phyloP scores from a whole-genome alignment of 148 eudicot genomes.

The Arctostaphylos glauca region DNA sequence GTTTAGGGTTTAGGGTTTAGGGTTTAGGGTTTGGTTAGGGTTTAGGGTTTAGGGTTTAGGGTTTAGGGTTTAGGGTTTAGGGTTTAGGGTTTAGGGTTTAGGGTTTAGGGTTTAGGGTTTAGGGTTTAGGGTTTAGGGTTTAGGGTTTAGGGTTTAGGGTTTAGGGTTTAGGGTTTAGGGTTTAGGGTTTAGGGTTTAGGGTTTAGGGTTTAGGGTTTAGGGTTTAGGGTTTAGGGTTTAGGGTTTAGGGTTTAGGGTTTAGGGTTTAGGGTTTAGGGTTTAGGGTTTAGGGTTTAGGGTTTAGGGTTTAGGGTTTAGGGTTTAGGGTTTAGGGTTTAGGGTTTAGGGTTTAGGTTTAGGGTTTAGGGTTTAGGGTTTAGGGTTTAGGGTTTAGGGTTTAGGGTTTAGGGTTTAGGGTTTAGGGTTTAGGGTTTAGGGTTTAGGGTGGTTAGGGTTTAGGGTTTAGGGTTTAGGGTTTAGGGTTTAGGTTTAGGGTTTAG shows the following conservation, averaged over 20 bases:
- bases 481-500: background rate
- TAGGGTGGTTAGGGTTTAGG: background rate
- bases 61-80: constrained; percentile 8
- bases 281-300: background rate
- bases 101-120: background rate
- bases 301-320: background rate
- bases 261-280: background rate
- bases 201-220: constrained; percentile 6
- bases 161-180: constrained; percentile 6
- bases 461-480: background rate
- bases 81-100: background rate
- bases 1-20: background rate
- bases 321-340: background rate
- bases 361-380: background rate
- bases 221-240: constrained; percentile 10
- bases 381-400: background rate
- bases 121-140: constrained; percentile 8
- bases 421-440: background rate
- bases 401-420: background rate
- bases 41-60: constrained; percentile 4
- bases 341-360: background rate
- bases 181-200: background rate
- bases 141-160: constrained; percentile 1
- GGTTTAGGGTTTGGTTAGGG: no score
- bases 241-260: background rate